These are phyloP conservation scores for Hyphopichia fennica DNA, from an alignment of 1,139 yeast genomes.

Conservation along the genomic window DNA sequence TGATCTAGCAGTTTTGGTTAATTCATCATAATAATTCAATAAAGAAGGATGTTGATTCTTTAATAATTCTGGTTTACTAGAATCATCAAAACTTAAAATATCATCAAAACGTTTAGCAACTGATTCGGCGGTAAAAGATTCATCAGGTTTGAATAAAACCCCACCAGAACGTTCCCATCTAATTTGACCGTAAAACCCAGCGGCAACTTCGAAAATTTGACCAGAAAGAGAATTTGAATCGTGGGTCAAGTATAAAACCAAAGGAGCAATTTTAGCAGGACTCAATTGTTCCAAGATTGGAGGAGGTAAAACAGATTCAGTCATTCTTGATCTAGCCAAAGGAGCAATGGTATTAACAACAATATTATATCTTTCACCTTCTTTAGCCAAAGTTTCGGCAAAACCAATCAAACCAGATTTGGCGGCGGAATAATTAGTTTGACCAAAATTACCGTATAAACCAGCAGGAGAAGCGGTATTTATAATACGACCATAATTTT, in stretches of 20 bases:
- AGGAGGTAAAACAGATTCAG: constrained; percentile 85
- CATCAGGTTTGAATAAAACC: constrained; percentile 76
- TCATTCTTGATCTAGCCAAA: constrained; percentile 94
- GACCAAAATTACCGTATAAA: constrained; percentile 94
- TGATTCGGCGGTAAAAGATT: constrained; percentile 79
- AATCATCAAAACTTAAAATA: constrained; percentile 59
- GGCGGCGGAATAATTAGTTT: constrained; percentile 93
- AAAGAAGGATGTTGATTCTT: constrained; percentile 65
- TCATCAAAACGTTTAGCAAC: constrained; percentile 69
- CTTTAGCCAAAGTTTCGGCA: constrained; percentile 93
- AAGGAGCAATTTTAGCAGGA: constrained; percentile 89
- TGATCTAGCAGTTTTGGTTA: constrained; percentile 51
- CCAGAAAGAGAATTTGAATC: constrained; percentile 62
- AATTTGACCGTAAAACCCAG: constrained; percentile 88
- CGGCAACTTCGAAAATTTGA: constrained; percentile 88
- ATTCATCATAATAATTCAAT: constrained; percentile 59
- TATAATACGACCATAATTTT: constrained; percentile 82
- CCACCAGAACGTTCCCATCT: constrained; percentile 96
- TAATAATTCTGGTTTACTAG: constrained; percentile 51
- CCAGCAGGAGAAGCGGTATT: constrained; percentile 98
- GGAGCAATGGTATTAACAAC: constrained; percentile 89
- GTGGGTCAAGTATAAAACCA: constrained; percentile 79
- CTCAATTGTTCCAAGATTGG: constrained; percentile 76
- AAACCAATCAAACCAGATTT: constrained; percentile 88
- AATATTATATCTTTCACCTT: constrained; percentile 84